These are phyloP conservation scores for Pyrrhoderma noxium DNA, from an alignment of 1,284 basidiomycete species.

Conservation along the genomic window DNA sequence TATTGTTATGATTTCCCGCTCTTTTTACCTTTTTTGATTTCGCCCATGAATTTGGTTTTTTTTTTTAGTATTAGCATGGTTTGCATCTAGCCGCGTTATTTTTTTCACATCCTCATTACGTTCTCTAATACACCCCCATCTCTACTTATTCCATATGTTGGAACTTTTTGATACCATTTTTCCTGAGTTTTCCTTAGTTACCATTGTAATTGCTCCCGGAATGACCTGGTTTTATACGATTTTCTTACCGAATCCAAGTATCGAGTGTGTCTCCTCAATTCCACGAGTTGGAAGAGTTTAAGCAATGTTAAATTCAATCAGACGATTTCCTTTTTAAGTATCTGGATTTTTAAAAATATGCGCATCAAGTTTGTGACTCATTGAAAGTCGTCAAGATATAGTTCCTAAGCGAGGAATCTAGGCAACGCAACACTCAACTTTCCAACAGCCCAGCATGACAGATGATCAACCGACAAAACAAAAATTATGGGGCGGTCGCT, in stretches of 20 bases:
- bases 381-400: background rate
- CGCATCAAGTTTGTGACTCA: background rate
- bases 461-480: slow-evolving; percentile 62
- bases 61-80: slow-evolving; percentile 15
- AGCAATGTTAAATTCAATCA: background rate
- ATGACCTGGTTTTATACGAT: slow-evolving; percentile 10
- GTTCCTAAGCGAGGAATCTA: background rate
- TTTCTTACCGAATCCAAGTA: background rate
- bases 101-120: slow-evolving; percentile 9
- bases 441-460: slow-evolving; percentile 33
- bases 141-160: slow-evolving; percentile 16
- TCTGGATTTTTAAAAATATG: background rate
- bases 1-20: slow-evolving; percentile 31
- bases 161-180: slow-evolving; percentile 18
- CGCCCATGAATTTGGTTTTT: slow-evolving; percentile 38
- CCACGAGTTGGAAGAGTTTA: background rate
- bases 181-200: slow-evolving; percentile 15
- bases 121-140: slow-evolving; percentile 17
- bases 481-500: slow-evolving; percentile 85
- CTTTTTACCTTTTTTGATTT: slow-evolving; percentile 34
- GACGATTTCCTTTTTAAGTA: background rate
- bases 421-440: background rate
- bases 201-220: slow-evolving; percentile 15
- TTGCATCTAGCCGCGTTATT: slow-evolving; percentile 20
- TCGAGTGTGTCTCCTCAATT: background rate